phyloP scores from a whole-genome alignment of 495 filamentous ascomycete species.

The Penicillium macrosclerotiorum region DNA sequence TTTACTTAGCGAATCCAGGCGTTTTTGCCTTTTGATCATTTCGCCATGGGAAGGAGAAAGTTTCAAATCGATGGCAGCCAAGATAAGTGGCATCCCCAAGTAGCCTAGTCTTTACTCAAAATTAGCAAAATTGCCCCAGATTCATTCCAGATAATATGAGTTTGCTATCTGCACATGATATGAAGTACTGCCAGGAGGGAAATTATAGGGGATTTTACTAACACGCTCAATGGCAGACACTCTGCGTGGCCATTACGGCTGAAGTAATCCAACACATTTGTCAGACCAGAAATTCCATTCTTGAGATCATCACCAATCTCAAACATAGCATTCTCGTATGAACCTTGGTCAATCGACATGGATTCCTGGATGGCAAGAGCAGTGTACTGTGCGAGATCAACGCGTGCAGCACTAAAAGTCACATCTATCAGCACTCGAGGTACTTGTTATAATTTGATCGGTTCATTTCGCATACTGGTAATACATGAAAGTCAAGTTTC shows the following conservation, averaged over 20 bases:
- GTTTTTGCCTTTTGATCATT: slow-evolving; percentile 17
- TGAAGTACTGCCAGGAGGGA: too few species aligned
- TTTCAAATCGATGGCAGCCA: slow-evolving; percentile 36
- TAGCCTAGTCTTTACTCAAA: too few species aligned
- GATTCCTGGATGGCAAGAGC: slow-evolving; percentile 28
- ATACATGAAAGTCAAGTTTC: slow-evolving; percentile 49
- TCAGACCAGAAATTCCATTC: slow-evolving; percentile 22
- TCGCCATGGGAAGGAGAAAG: slow-evolving; percentile 25
- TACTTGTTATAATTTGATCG: too few species aligned
- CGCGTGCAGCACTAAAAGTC: slow-evolving; percentile 19
- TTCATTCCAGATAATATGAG: too few species aligned
- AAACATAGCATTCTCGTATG: slow-evolving; percentile 13
- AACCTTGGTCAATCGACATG: slow-evolving; percentile 6
- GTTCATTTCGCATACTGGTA: slow-evolving; percentile 39
- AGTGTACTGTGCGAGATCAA: slow-evolving; percentile 29
- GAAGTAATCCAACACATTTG: slow-evolving; percentile 31
- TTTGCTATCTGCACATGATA: too few species aligned
- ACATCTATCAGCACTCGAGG: neutral
- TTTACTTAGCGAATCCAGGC: slow-evolving; percentile 24
- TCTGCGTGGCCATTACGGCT: slow-evolving; percentile 20
- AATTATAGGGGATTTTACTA: too few species aligned
- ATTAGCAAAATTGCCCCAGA: too few species aligned
- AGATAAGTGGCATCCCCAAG: slow-evolving; percentile 33
- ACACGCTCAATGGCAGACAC: slow-evolving; percentile 34
- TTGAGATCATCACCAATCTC: slow-evolving; percentile 21